Evolutionary conservation across 2,329 filamentous ascomycete genomes (phyloP), one percentile per base, ranked within the genome.

Genomic region (Dothistroma septosporum): DNA sequence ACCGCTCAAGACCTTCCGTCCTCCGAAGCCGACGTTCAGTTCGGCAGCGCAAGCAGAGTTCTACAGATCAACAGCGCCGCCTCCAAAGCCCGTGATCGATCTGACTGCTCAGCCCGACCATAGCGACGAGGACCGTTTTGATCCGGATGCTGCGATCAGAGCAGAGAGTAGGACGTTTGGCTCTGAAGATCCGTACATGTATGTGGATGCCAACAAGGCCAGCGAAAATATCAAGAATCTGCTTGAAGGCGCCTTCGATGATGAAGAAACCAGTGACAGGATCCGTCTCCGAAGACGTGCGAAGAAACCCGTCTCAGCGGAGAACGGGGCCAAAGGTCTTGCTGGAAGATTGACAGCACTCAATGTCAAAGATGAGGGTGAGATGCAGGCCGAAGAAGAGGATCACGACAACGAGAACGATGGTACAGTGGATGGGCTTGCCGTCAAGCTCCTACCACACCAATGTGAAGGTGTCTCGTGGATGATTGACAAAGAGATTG

Each of bases 401-500:
- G 77, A 79, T 3, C 77, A 78, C 0, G 79, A 81, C 6, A 79
- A 79, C 2, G 79, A 80, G 53, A 79, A 81, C 55, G 87, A 87
- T 71, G 87, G 82, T 55, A 84, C 78, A 63, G 80, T 97, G 0
- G 87, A 92, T 57, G 94, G 93, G 0, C 83, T 99, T 62, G 89
- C 88, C 59, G 91, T 97, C 62, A 92, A 89, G 70, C 82, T 99
- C 2, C 82, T 99, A 0, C 93, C 92, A 4, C 94, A 99, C 76
- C 94, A 99, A 76, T 86, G 97, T 14, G 91, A 96, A 59, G 94
- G 94, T 69, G 88, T 97, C 0, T 85, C 88, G 59, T 99, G 94
- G 93, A 96, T 99, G 91, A 88, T 85, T 59, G 90, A 92, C 61
- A 91, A 95, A 70, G 94, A 99, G 76, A 87, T 91, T 11, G 92